phyloP scores from a whole-genome alignment of 345 rosid genomes.

The Eucalyptus pauciflora region DNA sequence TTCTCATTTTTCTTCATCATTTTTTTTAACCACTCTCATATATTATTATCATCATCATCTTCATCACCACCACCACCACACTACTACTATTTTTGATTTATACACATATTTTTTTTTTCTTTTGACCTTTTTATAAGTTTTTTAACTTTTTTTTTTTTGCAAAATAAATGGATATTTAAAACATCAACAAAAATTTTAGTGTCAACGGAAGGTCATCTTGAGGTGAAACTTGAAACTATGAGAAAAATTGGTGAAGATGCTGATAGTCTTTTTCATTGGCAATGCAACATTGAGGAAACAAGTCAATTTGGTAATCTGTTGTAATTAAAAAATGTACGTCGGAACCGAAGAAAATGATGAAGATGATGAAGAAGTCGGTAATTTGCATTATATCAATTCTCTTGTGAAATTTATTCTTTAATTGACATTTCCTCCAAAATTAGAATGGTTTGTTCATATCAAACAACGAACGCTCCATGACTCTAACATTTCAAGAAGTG shows the following conservation, averaged over 20 bases:
- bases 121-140: no score
- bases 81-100: no score
- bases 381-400: neutral
- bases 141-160: no score
- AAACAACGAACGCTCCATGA: neutral
- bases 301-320: slow-evolving; percentile 51
- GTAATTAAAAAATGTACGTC: slow-evolving; percentile 24
- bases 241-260: slow-evolving; percentile 56
- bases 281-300: slow-evolving; percentile 77
- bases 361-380: slow-evolving; percentile 10
- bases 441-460: neutral
- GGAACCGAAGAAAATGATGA: slow-evolving; percentile 27
- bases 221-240: slow-evolving; percentile 87
- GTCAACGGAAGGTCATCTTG: slow-evolving; percentile 45
- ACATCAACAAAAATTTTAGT: fast-evolving
- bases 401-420: no score
- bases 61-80: no score
- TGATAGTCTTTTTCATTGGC: slow-evolving; percentile 60
- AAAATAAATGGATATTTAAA: no score
- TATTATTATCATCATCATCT: no score
- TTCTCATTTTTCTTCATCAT: no score
- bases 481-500: neutral
- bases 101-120: no score
- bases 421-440: neutral
- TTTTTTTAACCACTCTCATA: no score